phyloP scores from a whole-genome alignment of 2,329 filamentous ascomycete genomes.

The Aspergillus amoenus region DNA sequence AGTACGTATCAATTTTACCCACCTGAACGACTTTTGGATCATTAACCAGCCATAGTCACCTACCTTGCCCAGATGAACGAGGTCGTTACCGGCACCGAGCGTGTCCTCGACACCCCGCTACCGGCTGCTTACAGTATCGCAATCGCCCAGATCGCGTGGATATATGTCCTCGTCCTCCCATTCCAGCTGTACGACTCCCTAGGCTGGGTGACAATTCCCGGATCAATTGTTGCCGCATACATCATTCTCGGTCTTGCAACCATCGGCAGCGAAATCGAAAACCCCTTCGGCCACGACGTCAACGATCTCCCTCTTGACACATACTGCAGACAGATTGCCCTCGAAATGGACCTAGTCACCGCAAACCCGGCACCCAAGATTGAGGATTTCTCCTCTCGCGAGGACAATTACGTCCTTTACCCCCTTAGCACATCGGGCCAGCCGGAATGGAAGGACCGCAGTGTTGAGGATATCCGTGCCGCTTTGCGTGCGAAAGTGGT shows the following conservation, averaged over 20 bases:
- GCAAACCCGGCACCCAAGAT: constrained; percentile 54
- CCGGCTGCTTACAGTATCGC: constrained; percentile 81
- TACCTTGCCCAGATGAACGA: constrained; percentile 68
- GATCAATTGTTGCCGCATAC: constrained; percentile 69
- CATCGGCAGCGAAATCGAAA: constrained; percentile 80
- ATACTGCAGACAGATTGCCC: constrained; percentile 72
- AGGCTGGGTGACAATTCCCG: constrained; percentile 74
- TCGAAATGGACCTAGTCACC: constrained; percentile 73
- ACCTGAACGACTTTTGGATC: neutral
- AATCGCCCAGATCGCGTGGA: constrained; percentile 82
- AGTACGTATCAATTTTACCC: constrained; percentile 24
- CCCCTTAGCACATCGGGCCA: constrained; percentile 47
- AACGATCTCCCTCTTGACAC: constrained; percentile 76
- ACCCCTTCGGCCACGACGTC: constrained; percentile 80
- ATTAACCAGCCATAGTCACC: constrained; percentile 46
- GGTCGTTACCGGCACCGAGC: constrained; percentile 69
- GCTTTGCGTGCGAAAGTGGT: constrained; percentile 41
- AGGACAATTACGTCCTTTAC: constrained; percentile 39
- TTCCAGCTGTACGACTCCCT: constrained; percentile 72
- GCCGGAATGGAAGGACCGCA: constrained; percentile 50
- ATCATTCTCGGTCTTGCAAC: constrained; percentile 76
- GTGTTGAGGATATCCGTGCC: constrained; percentile 47
- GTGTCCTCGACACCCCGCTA: constrained; percentile 77
- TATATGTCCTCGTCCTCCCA: constrained; percentile 76
- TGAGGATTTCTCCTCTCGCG: constrained; percentile 47